These are phyloP conservation scores for Curvularia sp. DNA, from an alignment of 2,329 filamentous ascomycete species.

Conservation along the genomic window DNA sequence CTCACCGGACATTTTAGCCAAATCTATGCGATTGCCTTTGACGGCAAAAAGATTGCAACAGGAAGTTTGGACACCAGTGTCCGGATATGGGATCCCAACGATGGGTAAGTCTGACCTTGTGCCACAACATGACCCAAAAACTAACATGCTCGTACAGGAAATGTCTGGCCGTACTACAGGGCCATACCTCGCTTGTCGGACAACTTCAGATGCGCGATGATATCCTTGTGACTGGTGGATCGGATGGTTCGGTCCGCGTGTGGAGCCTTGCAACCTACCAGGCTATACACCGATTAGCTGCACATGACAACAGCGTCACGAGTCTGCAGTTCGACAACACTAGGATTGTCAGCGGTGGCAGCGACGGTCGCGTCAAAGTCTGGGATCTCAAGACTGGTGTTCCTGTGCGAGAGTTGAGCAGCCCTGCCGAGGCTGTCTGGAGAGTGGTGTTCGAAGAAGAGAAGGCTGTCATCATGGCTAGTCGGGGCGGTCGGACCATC, in stretches of 20 bases:
- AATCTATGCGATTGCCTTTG: conserved; percentile 98
- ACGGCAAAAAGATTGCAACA: conserved; percentile 90
- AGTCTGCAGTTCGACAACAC: conserved; percentile 97
- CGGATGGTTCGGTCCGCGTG: conserved; percentile 92
- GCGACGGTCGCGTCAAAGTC: conserved; percentile 96
- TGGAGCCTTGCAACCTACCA: conserved; percentile 93
- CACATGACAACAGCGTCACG: conserved; percentile 98
- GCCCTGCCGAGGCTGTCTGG: conserved; percentile 95
- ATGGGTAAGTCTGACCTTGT: conserved; percentile 68
- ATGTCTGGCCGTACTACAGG: conserved; percentile 90
- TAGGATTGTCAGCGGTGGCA: conserved; percentile 92
- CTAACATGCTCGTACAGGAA: conserved; percentile 53
- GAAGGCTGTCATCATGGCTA: conserved; percentile 95
- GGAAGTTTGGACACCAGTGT: conserved; percentile 97
- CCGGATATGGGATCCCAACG: conserved; percentile 91
- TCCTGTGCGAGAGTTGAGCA: conserved; percentile 87
- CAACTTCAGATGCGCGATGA: conserved; percentile 95
- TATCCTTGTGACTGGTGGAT: conserved; percentile 93
- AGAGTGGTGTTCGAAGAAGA: conserved; percentile 97
- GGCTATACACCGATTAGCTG: conserved; percentile 91
- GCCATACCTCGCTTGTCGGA: conserved; percentile 94
- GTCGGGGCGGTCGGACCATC: conserved; percentile 82
- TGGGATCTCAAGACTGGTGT: conserved; percentile 95
- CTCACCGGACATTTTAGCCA: conserved; percentile 96
- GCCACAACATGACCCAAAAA: conserved; percentile 13